Evolutionary conservation across 1,284 basidiomycete species (phyloP), one percentile per base, ranked within the genome.

Genomic region (Tylopilus sp.): DNA sequence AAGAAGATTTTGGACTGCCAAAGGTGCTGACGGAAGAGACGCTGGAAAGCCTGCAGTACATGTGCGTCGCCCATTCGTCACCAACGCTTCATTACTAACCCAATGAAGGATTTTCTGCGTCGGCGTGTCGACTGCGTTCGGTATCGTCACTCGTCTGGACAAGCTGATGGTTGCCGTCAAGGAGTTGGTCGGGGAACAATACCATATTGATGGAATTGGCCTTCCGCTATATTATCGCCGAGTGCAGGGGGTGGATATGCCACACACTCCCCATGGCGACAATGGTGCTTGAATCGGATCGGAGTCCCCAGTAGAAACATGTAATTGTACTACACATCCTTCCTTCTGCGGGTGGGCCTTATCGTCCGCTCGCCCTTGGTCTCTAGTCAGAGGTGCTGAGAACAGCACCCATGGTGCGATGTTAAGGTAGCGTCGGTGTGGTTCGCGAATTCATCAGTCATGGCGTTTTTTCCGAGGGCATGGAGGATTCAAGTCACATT

Each of bases 181-280:
- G 61, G 84, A 89, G 61, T 70, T 91, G 42, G 88, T 91, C 0
- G 89, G 88, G 0, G 88, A 91, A 62, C 84, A 86, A 56, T 89
- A 86, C 58, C 82, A 88, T 59, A 86, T 89, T 15, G 76, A 83
- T 48, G 86, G 86, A 0, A 67, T 86, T n/a, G 81, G 78, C 21
- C 59, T 73, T 44, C 64, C 64, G 19, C 21, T 55, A 41, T 46
- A 65, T 41, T 19, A 54, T 38, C 51, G 44, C 30, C 44, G 44
- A 28, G 48, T 23, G 18, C 44, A 28, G 0, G 55, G 46, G 12
- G 41, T 48, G 35, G 61, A 56, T n/a, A n/a, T n/a, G 21, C 43
- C 51, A 42, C 33, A 46, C 4, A 53, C 59, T 23, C 10, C 59
- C 52, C 2, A 37, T 46, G 21, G 21, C 33, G 3, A 48, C 47